Evolutionary conservation across 352 stramenopile genomes (phyloP).

Genomic region (Phytophthora podocarpi): DNA sequence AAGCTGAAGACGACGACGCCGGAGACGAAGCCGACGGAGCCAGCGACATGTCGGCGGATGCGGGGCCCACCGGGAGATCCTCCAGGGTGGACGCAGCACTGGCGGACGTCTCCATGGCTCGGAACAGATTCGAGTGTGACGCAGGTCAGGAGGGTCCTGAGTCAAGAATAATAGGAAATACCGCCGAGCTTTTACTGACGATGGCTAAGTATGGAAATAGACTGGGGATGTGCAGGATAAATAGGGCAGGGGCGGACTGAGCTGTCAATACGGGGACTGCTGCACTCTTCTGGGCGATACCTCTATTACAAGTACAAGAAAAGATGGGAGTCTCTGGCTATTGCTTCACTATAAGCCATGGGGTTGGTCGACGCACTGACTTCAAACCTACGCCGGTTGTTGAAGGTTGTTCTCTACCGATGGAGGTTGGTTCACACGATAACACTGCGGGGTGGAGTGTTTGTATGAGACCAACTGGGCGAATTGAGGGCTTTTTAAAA

Average conservation of each 20-base stretch:
- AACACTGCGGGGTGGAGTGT: no score
- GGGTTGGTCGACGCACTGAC: background rate
- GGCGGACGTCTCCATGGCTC: conserved; percentile 15
- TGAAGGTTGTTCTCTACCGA: no score
- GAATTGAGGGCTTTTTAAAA: no score
- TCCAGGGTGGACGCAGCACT: background rate
- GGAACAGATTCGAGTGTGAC: background rate
- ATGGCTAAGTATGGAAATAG: conserved; percentile 15
- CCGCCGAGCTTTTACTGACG: conserved; percentile 25
- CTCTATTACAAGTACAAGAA: no score
- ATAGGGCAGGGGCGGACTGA: conserved; percentile 27
- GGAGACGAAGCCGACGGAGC: conserved; percentile 16
- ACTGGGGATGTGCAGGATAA: conserved; percentile 25
- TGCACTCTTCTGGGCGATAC: conserved; percentile 7
- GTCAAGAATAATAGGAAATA: conserved; percentile 4
- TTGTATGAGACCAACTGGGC: no score
- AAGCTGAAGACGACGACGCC: conserved; percentile 33
- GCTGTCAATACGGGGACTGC: background rate
- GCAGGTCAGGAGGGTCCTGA: background rate
- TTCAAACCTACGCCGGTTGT: no score
- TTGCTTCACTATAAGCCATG: no score
- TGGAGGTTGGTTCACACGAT: no score
- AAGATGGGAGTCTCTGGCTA: no score
- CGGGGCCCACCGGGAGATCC: background rate
- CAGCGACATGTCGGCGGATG: background rate